Evolutionary conservation across 2,329 filamentous ascomycete species (phyloP).

Genomic region (Cordyceps cateniannulata): DNA sequence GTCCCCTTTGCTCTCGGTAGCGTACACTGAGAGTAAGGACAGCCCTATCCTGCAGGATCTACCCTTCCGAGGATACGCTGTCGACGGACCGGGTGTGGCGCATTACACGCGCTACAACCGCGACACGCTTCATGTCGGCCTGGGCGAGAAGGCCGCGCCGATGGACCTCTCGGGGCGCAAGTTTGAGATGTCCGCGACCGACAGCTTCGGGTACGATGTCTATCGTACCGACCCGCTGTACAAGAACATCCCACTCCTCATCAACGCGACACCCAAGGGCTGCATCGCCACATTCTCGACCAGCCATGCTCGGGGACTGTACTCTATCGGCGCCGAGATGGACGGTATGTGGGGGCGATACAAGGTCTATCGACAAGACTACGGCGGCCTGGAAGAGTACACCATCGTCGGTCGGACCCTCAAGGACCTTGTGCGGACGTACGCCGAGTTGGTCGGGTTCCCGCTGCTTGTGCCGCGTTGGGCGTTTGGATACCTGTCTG

Average conservation of each 20-base stretch:
- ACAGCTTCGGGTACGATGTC: slow-evolving; percentile 68
- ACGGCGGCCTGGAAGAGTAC: slow-evolving; percentile 67
- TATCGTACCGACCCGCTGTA: slow-evolving; percentile 67
- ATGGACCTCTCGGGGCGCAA: slow-evolving; percentile 64
- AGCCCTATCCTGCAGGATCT: slow-evolving; percentile 56
- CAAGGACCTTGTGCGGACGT: slow-evolving; percentile 57
- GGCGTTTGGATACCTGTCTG: slow-evolving; percentile 67
- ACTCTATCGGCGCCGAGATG: slow-evolving; percentile 64
- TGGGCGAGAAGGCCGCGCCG: slow-evolving; percentile 66
- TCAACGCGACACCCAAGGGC: slow-evolving; percentile 58
- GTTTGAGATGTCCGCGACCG: slow-evolving; percentile 62
- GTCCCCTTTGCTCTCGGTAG: slow-evolving; percentile 52
- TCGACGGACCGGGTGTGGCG: slow-evolving; percentile 54
- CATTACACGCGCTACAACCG: slow-evolving; percentile 60
- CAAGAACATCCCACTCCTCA: slow-evolving; percentile 68
- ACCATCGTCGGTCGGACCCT: slow-evolving; percentile 60
- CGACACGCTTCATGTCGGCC: slow-evolving; percentile 58
- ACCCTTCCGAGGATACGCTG: slow-evolving; percentile 57
- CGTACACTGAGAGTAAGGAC: slow-evolving; percentile 36
- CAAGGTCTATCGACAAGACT: slow-evolving; percentile 67
- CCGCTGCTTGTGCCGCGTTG: slow-evolving; percentile 63
- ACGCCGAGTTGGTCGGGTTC: slow-evolving; percentile 62
- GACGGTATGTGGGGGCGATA: slow-evolving; percentile 70
- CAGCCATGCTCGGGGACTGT: slow-evolving; percentile 56
- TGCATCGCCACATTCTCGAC: slow-evolving; percentile 64